phyloP scores from a whole-genome alignment of 1,284 basidiomycete species.

The Pulveroboletus sp. region DNA sequence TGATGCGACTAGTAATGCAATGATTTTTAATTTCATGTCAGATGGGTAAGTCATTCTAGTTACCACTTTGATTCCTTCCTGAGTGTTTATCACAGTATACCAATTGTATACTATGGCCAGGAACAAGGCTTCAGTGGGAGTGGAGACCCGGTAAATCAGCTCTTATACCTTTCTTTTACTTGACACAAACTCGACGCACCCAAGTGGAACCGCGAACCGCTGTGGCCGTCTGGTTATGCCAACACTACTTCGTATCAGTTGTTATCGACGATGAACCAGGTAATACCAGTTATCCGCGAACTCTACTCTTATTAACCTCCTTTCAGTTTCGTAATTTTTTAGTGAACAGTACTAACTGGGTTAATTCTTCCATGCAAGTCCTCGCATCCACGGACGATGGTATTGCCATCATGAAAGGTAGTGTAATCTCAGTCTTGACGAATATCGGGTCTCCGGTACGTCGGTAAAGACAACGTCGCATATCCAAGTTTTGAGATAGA shows the following conservation, averaged over 20 bases:
- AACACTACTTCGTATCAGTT: constrained; percentile 62
- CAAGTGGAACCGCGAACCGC: constrained; percentile 72
- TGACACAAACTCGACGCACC: not conserved
- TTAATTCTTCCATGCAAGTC: constrained; percentile 56
- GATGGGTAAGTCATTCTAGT: constrained; percentile 45
- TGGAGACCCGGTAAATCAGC: constrained; percentile 55
- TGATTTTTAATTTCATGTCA: constrained; percentile 66
- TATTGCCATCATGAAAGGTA: constrained; percentile 73
- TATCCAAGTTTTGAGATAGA: not conserved
- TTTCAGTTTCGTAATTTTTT: constrained; percentile 70
- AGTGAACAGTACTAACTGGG: constrained; percentile 61
- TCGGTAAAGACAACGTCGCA: not conserved
- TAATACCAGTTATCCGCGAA: constrained; percentile 21
- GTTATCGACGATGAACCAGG: constrained; percentile 65
- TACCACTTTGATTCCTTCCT: constrained; percentile 18
- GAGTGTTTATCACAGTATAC: constrained; percentile 50
- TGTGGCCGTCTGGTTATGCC: constrained; percentile 73
- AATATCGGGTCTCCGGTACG: constrained; percentile 76
- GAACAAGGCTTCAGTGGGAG: constrained; percentile 66
- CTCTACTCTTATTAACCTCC: not conserved
- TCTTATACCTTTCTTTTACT: not conserved
- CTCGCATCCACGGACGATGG: constrained; percentile 58
- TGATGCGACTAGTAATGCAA: constrained; percentile 53
- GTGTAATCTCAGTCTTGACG: constrained; percentile 69
- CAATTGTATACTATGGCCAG: constrained; percentile 81